These are phyloP conservation scores for Symbiodinium natans DNA, from an alignment of 73 alveolate genomes.

Conservation along the genomic window DNA sequence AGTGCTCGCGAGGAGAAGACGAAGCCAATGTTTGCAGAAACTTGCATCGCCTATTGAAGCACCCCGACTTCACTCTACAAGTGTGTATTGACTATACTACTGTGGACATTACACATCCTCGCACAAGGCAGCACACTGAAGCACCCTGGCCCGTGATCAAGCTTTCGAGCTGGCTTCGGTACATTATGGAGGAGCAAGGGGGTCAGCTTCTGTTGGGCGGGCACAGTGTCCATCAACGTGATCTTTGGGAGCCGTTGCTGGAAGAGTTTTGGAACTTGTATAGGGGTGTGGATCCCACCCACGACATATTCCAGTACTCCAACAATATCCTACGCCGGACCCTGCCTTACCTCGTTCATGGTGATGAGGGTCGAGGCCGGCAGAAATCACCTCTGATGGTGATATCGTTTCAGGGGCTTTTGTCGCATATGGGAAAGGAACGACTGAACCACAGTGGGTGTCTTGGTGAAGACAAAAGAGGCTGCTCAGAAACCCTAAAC, in stretches of 20 bases:
- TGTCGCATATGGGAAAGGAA: neutral
- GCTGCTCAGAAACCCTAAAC: no score
- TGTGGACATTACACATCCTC: neutral
- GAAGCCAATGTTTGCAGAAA: neutral
- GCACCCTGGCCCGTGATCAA: conserved; percentile 21
- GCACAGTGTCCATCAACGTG: neutral
- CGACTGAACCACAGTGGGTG: neutral
- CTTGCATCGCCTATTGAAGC: neutral
- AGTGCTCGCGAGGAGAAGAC: neutral
- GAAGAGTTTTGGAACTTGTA: neutral
- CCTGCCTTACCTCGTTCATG: neutral
- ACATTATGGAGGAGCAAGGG: neutral
- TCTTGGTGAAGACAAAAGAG: neutral
- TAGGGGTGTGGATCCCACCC: neutral
- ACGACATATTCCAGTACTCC: neutral
- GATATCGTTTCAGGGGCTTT: neutral
- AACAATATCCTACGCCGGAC: no score
- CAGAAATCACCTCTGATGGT: neutral
- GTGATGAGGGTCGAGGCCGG: conserved; percentile 12
- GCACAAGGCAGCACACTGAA: neutral
- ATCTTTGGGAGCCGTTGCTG: neutral
- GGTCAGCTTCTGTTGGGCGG: conserved; percentile 7
- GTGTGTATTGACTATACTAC: neutral
- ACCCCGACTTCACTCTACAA: neutral
- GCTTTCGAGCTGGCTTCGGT: neutral